A percentile compares a stretch with the other conserved stretches of the same genome.
Evolutionary conservation across 345 rosid species (phyloP).

Genomic region (Brassica carinata): DNA sequence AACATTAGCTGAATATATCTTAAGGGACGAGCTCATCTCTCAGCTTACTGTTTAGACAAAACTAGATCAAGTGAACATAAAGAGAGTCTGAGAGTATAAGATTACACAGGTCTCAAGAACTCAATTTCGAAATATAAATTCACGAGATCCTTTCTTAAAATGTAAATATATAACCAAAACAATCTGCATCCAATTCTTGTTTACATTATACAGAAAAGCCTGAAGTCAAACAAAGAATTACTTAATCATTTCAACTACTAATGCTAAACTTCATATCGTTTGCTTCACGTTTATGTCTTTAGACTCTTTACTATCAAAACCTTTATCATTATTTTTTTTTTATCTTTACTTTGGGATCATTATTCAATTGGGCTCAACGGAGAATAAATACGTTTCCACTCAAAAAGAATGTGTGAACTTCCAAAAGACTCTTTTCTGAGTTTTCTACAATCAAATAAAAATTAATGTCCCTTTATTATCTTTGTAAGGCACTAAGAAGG

Average conservation of each 20-base stretch:
- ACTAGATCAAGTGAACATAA: too few species aligned
- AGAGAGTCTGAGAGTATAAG: too few species aligned
- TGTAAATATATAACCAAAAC: not conserved
- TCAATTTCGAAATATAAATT: too few species aligned
- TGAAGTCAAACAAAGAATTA: not conserved
- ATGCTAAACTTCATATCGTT: not conserved
- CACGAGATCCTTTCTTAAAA: not conserved
- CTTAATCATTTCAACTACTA: not conserved
- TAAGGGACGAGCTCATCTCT: too few species aligned
- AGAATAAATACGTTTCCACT: not conserved
- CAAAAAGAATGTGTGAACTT: not conserved
- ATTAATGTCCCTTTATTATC: not conserved
- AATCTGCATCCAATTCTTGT: not conserved
- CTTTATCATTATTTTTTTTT: not conserved
- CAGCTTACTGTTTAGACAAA: too few species aligned
- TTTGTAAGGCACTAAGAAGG: not conserved
- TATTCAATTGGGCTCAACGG: too few species aligned
- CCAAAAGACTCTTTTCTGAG: not conserved
- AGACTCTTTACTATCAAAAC: not conserved
- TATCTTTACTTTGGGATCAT: not conserved
- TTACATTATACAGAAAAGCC: not conserved
- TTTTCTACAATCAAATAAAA: not conserved
- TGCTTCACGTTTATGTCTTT: not conserved
- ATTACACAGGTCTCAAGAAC: too few species aligned
- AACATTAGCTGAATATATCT: not conserved